Base-by-base conservation (phyloP, 1,139 yeast genomes). In the Hemisphaericaspora xylofermentans region DNA sequence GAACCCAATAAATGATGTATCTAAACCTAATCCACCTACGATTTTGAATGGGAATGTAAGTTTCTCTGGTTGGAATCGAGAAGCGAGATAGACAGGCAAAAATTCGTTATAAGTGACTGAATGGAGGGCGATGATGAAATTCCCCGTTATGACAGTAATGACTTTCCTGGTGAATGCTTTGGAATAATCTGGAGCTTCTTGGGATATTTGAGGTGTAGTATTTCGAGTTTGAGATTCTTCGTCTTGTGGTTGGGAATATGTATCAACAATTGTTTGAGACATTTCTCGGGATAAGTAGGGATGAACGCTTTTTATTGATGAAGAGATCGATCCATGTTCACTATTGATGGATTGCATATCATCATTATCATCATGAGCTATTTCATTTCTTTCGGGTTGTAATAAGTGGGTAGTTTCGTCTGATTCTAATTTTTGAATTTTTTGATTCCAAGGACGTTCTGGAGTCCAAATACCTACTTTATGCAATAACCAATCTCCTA, bases 11-110 rank as follows among this genome's bases (percentile, higher is more conserved):
- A 68, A 66, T 36, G 64, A 63, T 6, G 80, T 62, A 32, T 61
- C 58, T 53, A 56, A 61, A 7, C 60, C 60, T 45, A 60, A 59
- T 6, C 66, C 66, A 6, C 66, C 66, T 8, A 50, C 51, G n/a
- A 61, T 57, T n/a, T 35, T 45, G 34, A 57, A 54, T 9, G 68
- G 69, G 53, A 81, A 78, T 30, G 58, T 50, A 12, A 79, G 51
- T n/a, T 57, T 49, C 10, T 56, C 56, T 1, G 57, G 56, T 29
- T 58, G 64, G 39, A 75, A 61, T 31, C 69, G 63, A 12, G 79
- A 66, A 0, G 84, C 82, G 14, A 80, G 59, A 43, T 76, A 76
- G 5, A 81, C 75, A 7, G 87, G 86, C 32, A 80, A 57, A 47
- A 81, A 77, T 56, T 81, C 86, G 43, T 68, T 71, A 54, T 67